Evolutionary conservation across 2,329 filamentous ascomycete species (phyloP).

Genomic region (Beauveria asiatica): DNA sequence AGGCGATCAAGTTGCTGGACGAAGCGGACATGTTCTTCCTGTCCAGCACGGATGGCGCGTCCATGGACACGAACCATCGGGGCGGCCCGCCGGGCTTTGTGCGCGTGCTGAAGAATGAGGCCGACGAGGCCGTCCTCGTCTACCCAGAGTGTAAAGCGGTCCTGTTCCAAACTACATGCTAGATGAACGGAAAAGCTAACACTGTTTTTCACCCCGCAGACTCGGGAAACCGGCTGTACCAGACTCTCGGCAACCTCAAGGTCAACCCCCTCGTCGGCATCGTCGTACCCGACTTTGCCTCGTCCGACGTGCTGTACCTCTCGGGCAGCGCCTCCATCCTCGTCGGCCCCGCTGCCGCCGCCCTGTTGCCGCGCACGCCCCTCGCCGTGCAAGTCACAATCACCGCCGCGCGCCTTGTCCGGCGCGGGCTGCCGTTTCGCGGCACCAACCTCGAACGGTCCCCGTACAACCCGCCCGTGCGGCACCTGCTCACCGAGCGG

Average conservation of each 20-base stretch:
- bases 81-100: conserved; percentile 70
- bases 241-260: conserved; percentile 70
- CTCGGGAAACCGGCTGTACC: conserved; percentile 76
- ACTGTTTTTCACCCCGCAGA: conserved; percentile 23
- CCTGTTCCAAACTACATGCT: no score
- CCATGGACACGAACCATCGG: conserved; percentile 80
- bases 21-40: conserved; percentile 72
- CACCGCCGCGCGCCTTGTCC: conserved; percentile 52
- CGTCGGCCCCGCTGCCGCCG: conserved; percentile 51
- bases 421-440: conserved; percentile 58
- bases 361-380: conserved; percentile 59
- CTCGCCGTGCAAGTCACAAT: conserved; percentile 63
- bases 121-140: conserved; percentile 41
- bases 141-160: conserved; percentile 61
- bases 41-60: conserved; percentile 53
- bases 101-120: conserved; percentile 52
- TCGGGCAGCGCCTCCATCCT: conserved; percentile 63
- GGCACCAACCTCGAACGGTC: conserved; percentile 51
- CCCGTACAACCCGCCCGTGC: conserved; percentile 71
- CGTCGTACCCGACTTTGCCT: conserved; percentile 65
- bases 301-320: conserved; percentile 63
- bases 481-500: conserved; percentile 54
- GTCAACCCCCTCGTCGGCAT: conserved; percentile 60
- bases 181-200: neutral
- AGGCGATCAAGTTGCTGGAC: conserved; percentile 50